phyloP scores from a whole-genome alignment of 106 monocot genomes.

The Chionographis japonica region DNA sequence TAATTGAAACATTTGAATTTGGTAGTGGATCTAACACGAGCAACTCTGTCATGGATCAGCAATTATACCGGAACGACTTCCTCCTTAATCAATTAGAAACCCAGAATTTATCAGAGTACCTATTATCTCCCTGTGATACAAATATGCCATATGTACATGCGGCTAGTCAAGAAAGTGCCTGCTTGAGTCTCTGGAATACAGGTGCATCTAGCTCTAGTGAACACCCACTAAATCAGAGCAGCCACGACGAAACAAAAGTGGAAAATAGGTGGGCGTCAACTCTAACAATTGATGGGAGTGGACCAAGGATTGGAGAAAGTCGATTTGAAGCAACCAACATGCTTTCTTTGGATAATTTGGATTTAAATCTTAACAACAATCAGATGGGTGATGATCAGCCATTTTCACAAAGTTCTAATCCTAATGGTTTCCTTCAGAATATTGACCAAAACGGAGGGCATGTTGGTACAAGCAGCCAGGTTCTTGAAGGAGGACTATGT shows the following conservation, averaged over 20 bases:
- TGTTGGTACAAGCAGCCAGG: constrained; percentile 8
- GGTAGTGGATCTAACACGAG: constrained; percentile 12
- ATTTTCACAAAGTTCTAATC: constrained; percentile 2
- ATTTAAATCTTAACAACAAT: constrained; percentile 30
- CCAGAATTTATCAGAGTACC: constrained; percentile 6
- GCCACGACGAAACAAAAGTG: constrained; percentile 18
- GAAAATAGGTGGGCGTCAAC: constrained; percentile 16
- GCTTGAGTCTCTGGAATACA: constrained; percentile 15
- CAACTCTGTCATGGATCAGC: constrained; percentile 19
- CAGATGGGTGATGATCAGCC: constrained; percentile 17
- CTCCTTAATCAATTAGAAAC: constrained; percentile 19
- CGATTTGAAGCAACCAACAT: constrained; percentile 19
- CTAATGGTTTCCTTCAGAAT: constrained; percentile 8
- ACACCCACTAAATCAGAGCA: constrained; percentile 2
- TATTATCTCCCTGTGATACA: constrained; percentile 11
- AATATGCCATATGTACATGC: constrained; percentile 14
- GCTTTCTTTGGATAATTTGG: constrained; percentile 20
- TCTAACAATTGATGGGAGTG: constrained; percentile 4
- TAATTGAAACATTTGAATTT: constrained; percentile 24
- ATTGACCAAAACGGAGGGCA: constrained; percentile 2
- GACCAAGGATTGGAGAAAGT: constrained; percentile 15
- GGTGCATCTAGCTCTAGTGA: constrained; percentile 9
- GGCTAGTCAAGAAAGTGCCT: constrained; percentile 3
- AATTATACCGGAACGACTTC: constrained; percentile 28
- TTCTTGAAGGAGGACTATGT: constrained; percentile 11